Evolutionary conservation across 2,329 filamentous ascomycete species (phyloP).

Genomic region (Colletotrichum liriopes): DNA sequence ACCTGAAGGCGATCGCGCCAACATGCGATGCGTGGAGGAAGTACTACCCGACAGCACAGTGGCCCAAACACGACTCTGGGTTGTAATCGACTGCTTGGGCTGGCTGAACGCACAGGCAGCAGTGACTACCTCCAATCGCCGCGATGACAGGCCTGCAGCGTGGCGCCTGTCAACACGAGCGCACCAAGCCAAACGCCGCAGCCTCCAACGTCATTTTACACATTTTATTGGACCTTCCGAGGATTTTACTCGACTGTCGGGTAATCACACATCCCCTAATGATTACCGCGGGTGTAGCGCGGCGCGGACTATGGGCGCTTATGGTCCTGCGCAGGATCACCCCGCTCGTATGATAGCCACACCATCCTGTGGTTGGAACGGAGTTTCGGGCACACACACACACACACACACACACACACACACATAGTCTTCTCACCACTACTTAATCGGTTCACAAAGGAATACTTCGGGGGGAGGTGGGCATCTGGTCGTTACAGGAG

Average conservation of each 20-base stretch:
- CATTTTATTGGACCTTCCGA: neutral
- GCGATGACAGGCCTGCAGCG: neutral
- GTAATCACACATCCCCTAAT: neutral
- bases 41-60: constrained; percentile 39
- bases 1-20: constrained; percentile 38
- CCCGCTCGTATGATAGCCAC: constrained; percentile 2
- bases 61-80: constrained; percentile 44
- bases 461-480: neutral
- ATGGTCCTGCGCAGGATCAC: neutral
- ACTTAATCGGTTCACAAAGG: neutral
- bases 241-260: neutral
- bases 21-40: constrained; percentile 44
- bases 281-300: neutral
- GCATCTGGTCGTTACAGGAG: neutral
- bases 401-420: constrained; percentile 2
- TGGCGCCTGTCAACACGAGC: constrained; percentile 23
- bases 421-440: neutral
- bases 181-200: constrained; percentile 17
- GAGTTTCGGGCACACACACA: constrained; percentile 7
- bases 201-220: constrained; percentile 17
- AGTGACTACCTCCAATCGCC: constrained; percentile 11
- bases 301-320: neutral
- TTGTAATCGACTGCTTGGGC: constrained; percentile 26
- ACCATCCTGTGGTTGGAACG: neutral
- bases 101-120: constrained; percentile 20